Base-by-base conservation (phyloP, 805 yeast species). In the Metschnikowia reukaufii region DNA sequence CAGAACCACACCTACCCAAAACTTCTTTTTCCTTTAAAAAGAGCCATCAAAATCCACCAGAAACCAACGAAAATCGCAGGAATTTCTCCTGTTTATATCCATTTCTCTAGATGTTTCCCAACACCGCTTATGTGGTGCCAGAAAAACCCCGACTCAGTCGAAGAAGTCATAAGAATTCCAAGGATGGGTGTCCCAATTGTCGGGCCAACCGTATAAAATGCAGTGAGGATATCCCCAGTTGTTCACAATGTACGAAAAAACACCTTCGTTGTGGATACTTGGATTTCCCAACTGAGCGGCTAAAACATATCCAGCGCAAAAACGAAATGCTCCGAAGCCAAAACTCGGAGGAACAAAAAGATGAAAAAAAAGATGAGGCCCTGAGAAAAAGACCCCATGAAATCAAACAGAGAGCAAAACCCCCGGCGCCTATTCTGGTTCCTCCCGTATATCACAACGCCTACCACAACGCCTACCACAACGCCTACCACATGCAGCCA, bases 141-240 rank as follows among this genome's bases (percentile, higher is more conserved):
- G n/a, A 17, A 19, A 36, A 41, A 9, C 51, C 47, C 37, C 59
- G 62, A 25, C 59, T 59, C 36, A 56, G 60, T 37, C 58, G 65
- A 40, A 44, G 64, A 43, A 55, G 61, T 15, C 66, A 62, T 40
- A 62, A 62, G 44, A 62, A 62, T 45, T 60, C 64, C 13, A 51
- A 60, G 30, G 66, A 62, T 41, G 66, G 74, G 8, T 72, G 76
- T 46, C 76, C 77, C 6, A 72, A 72, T 54, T 72, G 77, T 57
- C 66, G 70, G 42, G 65, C 67, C 17, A 71, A 67, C 47, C 57
- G 77, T 51, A 70, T 72, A 56, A 72, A 72, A 48, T 72, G 76
- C 46, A 54, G 70, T 2, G 77, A 72, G 47, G 76, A 72, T 44
- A 62, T 72, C 12, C 77, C 77, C 6, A 55, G 66, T 15, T 72